phyloP scores from a whole-genome alignment of 768 basidiomycete genomes.

The Boletellus ananas region DNA sequence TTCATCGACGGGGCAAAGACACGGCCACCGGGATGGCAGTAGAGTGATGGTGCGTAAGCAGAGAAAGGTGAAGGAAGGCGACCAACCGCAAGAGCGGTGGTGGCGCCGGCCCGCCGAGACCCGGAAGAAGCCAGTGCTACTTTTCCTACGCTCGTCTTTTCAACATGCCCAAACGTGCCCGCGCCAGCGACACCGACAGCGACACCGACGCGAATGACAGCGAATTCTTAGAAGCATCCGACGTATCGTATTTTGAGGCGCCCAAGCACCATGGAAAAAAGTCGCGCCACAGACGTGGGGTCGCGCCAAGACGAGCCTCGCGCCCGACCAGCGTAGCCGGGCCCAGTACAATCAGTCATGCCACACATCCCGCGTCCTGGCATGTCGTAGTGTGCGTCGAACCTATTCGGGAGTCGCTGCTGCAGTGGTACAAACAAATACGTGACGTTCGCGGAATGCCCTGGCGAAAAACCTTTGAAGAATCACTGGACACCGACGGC shows the following conservation, averaged over 20 bases:
- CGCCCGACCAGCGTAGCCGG: neutral
- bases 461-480: constrained; percentile 77
- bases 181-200: neutral
- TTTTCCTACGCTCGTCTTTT: too few relatives aligned
- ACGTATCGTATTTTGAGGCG: constrained; percentile 20
- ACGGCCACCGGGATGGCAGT: too few relatives aligned
- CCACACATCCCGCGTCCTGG: constrained; percentile 41
- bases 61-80: too few relatives aligned
- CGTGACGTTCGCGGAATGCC: constrained; percentile 79
- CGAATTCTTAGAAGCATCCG: constrained; percentile 15
- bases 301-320: constrained; percentile 13
- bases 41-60: too few relatives aligned
- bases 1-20: too few relatives aligned
- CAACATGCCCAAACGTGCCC: constrained; percentile 31
- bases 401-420: constrained; percentile 47
- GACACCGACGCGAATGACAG: constrained; percentile 13
- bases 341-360: neutral
- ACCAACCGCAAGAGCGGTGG: too few relatives aligned
- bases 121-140: too few relatives aligned
- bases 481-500: constrained; percentile 47
- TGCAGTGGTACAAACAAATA: constrained; percentile 68
- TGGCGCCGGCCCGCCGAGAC: too few relatives aligned
- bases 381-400: constrained; percentile 44
- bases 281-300: constrained; percentile 15
- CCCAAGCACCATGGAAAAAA: constrained; percentile 10